Evolutionary conservation across 768 basidiomycete species (phyloP), one percentile per base, ranked within the genome.

Genomic region (Tricholoma sp.): DNA sequence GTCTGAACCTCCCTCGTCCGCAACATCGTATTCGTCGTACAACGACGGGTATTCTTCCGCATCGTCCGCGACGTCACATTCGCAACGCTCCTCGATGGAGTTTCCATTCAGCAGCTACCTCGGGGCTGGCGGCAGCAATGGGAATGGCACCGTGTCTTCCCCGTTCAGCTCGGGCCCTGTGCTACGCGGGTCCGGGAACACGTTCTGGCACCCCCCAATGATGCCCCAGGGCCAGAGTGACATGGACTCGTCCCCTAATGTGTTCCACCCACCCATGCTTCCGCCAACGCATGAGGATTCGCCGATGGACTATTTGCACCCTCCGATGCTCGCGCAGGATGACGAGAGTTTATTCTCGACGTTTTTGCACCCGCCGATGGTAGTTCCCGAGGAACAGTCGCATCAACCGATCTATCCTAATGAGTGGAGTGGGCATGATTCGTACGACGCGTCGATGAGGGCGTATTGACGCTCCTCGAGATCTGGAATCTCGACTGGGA

Each of bases 171-270:
- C 61, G 37, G 77, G 80, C 39, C 78, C 76, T n/a, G 76, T 80
- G 4, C 70, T 84, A 29, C 73, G 84, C 13, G 83, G 81, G 5
- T 80, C 79, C 5, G 80, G 78, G 0, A 84, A 80, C 59, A 80
- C 85, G 7, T 86, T 88, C 63, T 90, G 88, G 88, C 89, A 91
- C 69, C 88, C 89, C 2, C 85, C 88, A 9, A 86, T 87, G 79
- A 76, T 87, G 61, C 74, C 81, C 4, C 80, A 82, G 59, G 66
- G 39, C 28, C 37, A 31, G 6, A 28, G 39, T 15, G 52, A 42
- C 29, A 42, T 31, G 52, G 52, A 77, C 54, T 13, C 47, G 15
- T 84, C 84, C 3, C 81, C 81, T 1, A 75, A 79, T 17, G 66
- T 83, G 39, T 76, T 85, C 59, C 88, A 90, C 58, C 88, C 88